Percentiles rank a stretch among this genome's conserved stretches.
These are phyloP conservation scores for Gaultheria prostrata DNA, from an alignment of 148 eudicot genomes.

Conservation along the genomic window DNA sequence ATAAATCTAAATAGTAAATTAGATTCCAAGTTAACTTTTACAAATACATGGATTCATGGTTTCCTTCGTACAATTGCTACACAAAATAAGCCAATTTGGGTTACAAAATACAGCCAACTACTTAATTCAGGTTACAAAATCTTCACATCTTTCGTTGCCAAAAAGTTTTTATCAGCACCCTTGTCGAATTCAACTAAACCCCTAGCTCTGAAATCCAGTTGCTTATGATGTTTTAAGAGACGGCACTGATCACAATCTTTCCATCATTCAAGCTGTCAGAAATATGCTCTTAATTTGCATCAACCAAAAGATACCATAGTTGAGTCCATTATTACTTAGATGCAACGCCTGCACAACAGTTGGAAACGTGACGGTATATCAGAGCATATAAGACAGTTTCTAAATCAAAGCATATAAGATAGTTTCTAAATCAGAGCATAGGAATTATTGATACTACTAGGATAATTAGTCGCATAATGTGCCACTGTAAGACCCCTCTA, in stretches of 20 bases:
- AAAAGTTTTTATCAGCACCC: slow-evolving; percentile 79
- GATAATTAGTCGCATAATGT: no score
- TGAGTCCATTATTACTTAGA: slow-evolving; percentile 76
- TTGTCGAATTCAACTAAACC: slow-evolving; percentile 76
- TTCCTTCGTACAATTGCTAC: no score
- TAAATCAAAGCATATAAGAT: no score
- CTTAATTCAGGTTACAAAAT: not conserved
- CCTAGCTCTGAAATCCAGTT: slow-evolving; percentile 74
- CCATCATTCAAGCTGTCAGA: slow-evolving; percentile 82
- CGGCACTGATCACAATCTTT: slow-evolving; percentile 77
- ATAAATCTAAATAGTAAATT: no score
- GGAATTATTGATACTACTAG: no score
- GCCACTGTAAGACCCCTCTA: not conserved
- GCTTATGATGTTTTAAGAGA: slow-evolving; percentile 71
- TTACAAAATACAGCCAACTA: no score
- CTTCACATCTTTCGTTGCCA: slow-evolving; percentile 9
- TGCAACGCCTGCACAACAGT: slow-evolving; percentile 48
- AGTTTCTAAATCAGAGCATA: no score
- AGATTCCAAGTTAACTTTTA: no score
- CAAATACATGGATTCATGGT: no score
- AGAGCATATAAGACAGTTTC: no score
- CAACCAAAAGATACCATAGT: slow-evolving; percentile 14
- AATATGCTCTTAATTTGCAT: not conserved
- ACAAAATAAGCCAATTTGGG: no score
- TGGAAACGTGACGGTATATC: slow-evolving; percentile 3